phyloP scores from a whole-genome alignment of 2,329 filamentous ascomycete genomes.

The Trichophaea hybrida region DNA sequence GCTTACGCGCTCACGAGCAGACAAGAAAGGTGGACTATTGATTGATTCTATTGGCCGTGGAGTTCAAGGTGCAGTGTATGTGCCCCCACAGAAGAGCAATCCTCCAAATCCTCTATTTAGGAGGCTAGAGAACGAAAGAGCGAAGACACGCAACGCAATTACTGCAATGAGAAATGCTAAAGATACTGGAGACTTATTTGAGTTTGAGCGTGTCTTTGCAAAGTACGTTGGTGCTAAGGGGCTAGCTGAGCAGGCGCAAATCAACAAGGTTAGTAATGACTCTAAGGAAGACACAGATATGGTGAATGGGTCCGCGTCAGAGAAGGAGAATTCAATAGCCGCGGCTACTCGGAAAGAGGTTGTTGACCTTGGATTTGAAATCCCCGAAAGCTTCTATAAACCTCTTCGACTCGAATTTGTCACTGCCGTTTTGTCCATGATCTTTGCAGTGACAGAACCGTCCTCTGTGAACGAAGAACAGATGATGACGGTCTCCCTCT shows the following conservation, averaged over 20 bases:
- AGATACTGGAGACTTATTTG: constrained; percentile 3
- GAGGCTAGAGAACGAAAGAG: constrained; percentile 4
- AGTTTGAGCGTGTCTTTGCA: constrained; percentile 18
- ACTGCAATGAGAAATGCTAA: constrained; percentile 7
- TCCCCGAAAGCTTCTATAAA: neutral
- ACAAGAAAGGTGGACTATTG: constrained; percentile 12
- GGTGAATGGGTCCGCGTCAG: neutral
- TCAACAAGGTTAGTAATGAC: neutral
- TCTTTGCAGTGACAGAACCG: constrained; percentile 12
- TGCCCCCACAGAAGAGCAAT: neutral
- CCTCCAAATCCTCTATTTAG: neutral
- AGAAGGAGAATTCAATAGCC: neutral
- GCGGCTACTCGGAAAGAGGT: neutral
- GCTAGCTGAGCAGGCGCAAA: neutral
- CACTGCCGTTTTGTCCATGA: constrained; percentile 11
- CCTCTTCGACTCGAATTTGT: constrained; percentile 17
- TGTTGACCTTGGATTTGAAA: neutral
- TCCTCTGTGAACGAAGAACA: constrained; percentile 2
- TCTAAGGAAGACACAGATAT: constrained; percentile 10
- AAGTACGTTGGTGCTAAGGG: constrained; percentile 12
- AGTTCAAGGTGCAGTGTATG: constrained; percentile 4
- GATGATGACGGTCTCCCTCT: constrained; percentile 13
- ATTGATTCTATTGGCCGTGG: constrained; percentile 23
- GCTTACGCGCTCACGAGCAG: constrained; percentile 4
- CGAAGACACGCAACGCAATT: neutral